Evolutionary conservation across 1,284 basidiomycete species (phyloP).

Genomic region (Naganishia cerealis): DNA sequence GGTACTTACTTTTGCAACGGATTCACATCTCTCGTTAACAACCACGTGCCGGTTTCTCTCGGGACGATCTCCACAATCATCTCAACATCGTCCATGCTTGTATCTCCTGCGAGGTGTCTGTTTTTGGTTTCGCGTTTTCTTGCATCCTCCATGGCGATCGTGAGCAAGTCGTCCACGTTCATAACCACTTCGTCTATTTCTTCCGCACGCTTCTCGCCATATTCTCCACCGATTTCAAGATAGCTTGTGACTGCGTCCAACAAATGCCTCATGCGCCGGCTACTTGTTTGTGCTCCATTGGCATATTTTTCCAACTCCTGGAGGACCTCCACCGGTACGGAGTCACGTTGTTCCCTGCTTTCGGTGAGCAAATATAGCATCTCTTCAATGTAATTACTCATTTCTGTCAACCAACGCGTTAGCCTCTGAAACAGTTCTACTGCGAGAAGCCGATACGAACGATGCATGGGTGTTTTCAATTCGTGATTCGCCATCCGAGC

Average conservation of each 20-base stretch:
- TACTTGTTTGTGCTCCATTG: constrained; percentile 16
- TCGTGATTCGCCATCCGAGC: constrained; percentile 44
- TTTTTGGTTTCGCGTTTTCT: constrained; percentile 39
- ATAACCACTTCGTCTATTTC: constrained; percentile 20
- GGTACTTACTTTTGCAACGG: constrained; percentile 25
- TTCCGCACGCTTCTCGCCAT: constrained; percentile 23
- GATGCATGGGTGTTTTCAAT: constrained; percentile 43
- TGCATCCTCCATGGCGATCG: constrained; percentile 40
- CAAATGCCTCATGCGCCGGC: constrained; percentile 31
- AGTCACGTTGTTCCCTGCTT: constrained; percentile 17
- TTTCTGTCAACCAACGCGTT: constrained; percentile 13
- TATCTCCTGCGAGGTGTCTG: constrained; percentile 38
- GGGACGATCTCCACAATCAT: constrained; percentile 45
- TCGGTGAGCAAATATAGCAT: constrained; percentile 34
- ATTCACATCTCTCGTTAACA: constrained; percentile 26
- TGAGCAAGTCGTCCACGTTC: constrained; percentile 36
- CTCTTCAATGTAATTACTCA: constrained; percentile 29
- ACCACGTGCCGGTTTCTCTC: constrained; percentile 29
- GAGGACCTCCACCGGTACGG: constrained; percentile 14
- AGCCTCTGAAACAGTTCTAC: background rate
- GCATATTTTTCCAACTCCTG: constrained; percentile 25
- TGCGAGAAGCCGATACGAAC: constrained; percentile 31
- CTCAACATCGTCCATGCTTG: constrained; percentile 42
- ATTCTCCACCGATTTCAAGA: constrained; percentile 41
- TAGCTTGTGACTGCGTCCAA: constrained; percentile 44